Base-by-base conservation (phyloP, 495 filamentous ascomycete genomes). In the Oidiodendron maius region DNA sequence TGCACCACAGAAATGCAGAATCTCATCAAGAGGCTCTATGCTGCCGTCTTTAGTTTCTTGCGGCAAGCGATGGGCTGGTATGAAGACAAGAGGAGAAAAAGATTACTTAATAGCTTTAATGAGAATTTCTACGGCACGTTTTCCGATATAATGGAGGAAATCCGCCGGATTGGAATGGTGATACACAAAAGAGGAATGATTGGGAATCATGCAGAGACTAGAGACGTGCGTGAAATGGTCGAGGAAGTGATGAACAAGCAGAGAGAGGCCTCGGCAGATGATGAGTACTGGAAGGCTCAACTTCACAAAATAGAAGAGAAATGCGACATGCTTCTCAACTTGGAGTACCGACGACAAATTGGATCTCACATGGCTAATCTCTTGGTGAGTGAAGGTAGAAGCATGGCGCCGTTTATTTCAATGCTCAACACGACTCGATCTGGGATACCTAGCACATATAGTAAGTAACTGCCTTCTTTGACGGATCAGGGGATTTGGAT, bases 31-130 rank as follows among this genome's bases (percentile, higher is more conserved):
- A 30, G 24, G 15, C 47, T 50, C 18, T 50, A 50, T 21, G 24
- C 28, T 3, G 13, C n/a, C 16, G 23, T 50, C 15, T 50, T 50
- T 40, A 10, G 24, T 12, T 50, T 50, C 36, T 21, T 50, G 10
- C 26, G 38, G 9, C 12, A 35, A 11, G 30, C 47, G 1, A 32
- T 50, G 24, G 13, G 22, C 5, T 48, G 45, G 47, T 50, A 34
- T 36, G 12, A 50, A 30, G 16, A 11, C 12, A 42, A 44, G 38
- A 50, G 47, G 6, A 17, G 18, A 4, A 34, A 43, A 9, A 21
- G 24, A 22, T 11, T 44, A 13, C 47, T 43, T 30, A 21, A 44
- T 17, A 44, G 47, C 38, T 44, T 50, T 9, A 50, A 50, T 24
- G 25, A 42, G 20, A 41, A 44, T 26, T 50, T 50, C 21, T n/a